Evolutionary conservation across 1,139 yeast species (phyloP).

Genomic region (Casaregolazyma lundiana): DNA sequence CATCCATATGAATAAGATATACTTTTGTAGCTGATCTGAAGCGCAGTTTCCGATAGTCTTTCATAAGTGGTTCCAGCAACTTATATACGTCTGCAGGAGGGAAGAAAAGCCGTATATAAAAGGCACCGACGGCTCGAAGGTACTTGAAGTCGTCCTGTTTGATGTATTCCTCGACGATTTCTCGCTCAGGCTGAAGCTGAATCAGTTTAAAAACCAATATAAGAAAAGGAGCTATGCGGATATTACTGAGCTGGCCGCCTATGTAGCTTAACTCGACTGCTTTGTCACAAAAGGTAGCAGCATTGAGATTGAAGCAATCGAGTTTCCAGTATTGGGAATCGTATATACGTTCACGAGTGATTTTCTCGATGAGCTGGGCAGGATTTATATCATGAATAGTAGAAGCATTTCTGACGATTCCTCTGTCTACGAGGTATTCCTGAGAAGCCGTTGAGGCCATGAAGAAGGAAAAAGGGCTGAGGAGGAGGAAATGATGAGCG

Average conservation of each 20-base stretch:
- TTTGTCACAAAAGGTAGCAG: slow-evolving; percentile 47
- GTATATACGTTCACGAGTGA: slow-evolving; percentile 60
- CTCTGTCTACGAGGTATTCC: slow-evolving; percentile 30
- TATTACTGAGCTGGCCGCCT: slow-evolving; percentile 48
- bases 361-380: slow-evolving; percentile 58
- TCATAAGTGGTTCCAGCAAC: slow-evolving; percentile 47
- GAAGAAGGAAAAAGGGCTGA: not conserved
- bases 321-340: slow-evolving; percentile 69
- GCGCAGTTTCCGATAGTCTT: slow-evolving; percentile 53
- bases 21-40: slow-evolving; percentile 33
- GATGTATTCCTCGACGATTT: slow-evolving; percentile 49
- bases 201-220: slow-evolving; percentile 58
- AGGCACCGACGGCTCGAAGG: slow-evolving; percentile 54
- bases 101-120: slow-evolving; percentile 52
- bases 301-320: slow-evolving; percentile 53
- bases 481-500: not conserved
- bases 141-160: slow-evolving; percentile 62
- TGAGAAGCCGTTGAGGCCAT: not conserved
- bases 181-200: slow-evolving; percentile 56
- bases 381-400: slow-evolving; percentile 45
- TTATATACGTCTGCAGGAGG: slow-evolving; percentile 44
- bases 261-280: slow-evolving; percentile 38
- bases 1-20: slow-evolving; percentile 49
- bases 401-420: slow-evolving; percentile 31
- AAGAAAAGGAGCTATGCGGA: slow-evolving; percentile 57